These are phyloP conservation scores for Staphylotrichum longicolle DNA, from an alignment of 495 filamentous ascomycete genomes.

Conservation along the genomic window DNA sequence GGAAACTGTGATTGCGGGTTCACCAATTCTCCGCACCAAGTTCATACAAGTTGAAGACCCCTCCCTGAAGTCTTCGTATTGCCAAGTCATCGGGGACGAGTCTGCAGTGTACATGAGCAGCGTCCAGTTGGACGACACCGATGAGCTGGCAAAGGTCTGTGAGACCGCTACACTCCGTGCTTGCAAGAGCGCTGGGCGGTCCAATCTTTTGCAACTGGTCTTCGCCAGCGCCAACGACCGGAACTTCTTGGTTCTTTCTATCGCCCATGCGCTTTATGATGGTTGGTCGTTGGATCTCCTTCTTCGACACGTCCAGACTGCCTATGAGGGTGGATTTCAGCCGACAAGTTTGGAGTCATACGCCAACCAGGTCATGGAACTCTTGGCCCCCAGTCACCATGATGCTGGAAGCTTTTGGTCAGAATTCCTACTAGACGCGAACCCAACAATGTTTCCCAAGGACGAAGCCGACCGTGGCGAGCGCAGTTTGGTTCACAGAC, in stretches of 20 bases:
- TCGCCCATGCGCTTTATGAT: conserved; percentile 79
- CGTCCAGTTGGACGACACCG: conserved; percentile 21
- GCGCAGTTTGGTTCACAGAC: conserved; percentile 36
- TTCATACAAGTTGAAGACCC: conserved; percentile 64
- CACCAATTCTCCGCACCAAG: conserved; percentile 70
- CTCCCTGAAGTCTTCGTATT: conserved; percentile 54
- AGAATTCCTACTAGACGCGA: conserved; percentile 51
- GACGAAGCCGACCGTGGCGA: neutral
- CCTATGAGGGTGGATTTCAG: conserved; percentile 49
- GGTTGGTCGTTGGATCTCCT: conserved; percentile 68
- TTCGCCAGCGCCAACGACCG: conserved; percentile 36
- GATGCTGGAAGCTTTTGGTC: conserved; percentile 59
- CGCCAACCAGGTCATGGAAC: conserved; percentile 38
- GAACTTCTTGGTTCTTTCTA: conserved; percentile 61
- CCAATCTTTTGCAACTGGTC: conserved; percentile 43
- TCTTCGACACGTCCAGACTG: conserved; percentile 60
- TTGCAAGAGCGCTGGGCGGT: conserved; percentile 23
- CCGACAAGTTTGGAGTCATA: conserved; percentile 44
- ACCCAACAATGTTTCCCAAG: conserved; percentile 37
- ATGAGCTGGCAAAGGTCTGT: conserved; percentile 30
- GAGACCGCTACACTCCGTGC: conserved; percentile 34
- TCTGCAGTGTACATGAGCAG: conserved; percentile 20
- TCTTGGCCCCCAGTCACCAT: conserved; percentile 36
- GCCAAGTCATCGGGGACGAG: conserved; percentile 57
- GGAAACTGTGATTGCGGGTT: conserved; percentile 51